Evolutionary conservation across 106 monocot species (phyloP).

Genomic region (Phalaenopsis aphrodite): DNA sequence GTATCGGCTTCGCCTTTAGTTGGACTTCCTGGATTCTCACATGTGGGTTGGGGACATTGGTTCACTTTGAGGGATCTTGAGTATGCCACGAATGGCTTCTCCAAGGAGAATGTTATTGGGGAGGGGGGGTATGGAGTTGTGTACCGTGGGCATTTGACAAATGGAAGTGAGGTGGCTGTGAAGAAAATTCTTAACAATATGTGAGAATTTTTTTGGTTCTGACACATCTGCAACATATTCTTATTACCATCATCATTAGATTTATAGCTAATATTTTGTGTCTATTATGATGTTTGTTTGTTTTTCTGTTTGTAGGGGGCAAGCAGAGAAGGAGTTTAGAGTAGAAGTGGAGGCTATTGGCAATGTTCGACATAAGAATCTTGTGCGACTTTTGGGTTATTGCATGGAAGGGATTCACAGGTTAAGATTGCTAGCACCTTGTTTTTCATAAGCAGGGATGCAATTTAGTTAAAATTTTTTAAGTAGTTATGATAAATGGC

Average conservation of each 20-base stretch:
- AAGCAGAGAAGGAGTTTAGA: conserved; percentile 87
- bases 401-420: conserved; percentile 80
- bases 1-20: conserved; percentile 54
- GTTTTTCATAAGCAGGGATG: background rate
- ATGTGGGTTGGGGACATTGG: conserved; percentile 89
- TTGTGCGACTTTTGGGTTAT: conserved; percentile 76
- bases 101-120: conserved; percentile 23
- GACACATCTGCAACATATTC: background rate
- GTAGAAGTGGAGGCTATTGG: conserved; percentile 92
- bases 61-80: conserved; percentile 45
- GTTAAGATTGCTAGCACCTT: conserved; percentile 16
- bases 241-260: background rate
- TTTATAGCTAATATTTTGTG: background rate
- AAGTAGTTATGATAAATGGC: background rate
- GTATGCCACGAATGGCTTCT: conserved; percentile 20
- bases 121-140: conserved; percentile 39
- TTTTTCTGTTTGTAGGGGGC: conserved; percentile 39
- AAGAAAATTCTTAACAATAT: conserved; percentile 30
- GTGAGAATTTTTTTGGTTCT: conserved; percentile 10
- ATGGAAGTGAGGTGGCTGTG: conserved; percentile 20
- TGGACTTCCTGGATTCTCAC: conserved; percentile 71
- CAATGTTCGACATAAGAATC: conserved; percentile 80
- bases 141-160: conserved; percentile 16
- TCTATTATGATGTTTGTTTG: conserved; percentile 14
- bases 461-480: background rate